Evolutionary conservation across 2,329 filamentous ascomycete species (phyloP), one percentile per base, ranked within the genome.

Genomic region (Metarhizium anisopliae): DNA sequence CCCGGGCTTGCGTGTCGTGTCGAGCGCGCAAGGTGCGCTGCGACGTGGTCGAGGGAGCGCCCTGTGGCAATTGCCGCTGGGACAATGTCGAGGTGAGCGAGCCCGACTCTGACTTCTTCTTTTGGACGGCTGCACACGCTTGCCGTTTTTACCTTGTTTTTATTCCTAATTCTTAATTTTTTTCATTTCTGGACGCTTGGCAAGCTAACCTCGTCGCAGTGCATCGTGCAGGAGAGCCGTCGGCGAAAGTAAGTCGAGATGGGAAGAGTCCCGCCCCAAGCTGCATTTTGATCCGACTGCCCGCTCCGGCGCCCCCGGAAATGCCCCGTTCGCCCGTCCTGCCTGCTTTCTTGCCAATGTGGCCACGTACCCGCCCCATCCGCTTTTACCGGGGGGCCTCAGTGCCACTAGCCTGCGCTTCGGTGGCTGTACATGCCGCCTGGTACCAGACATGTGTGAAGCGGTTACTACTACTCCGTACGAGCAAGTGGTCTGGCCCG

Each of bases 1-100:
- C 91, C 10, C 89, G 93, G 63, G 92, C 92, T 18, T 96, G 92
- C 70, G 89, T 90, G 59, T 90, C 87, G 64, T 96, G 92, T 72
- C 83, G 92, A 64, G 85, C 88, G 56, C 85, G 92, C 67, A 96
- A 96, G 70, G 92, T 96, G 47, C 84, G 92, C 56, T 96, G 92
- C 75, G 92, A 96, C 74, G 91, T 96, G 56, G 90, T 94, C 57
- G 90, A 95, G 70, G 87, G 87, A 51, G 86, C 86, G 47, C 90
- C 90, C 1, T 95, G 90, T 70, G 91, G 89, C 55, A 95, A 95
- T 71, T 95, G 90, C 73, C 80, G 89, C 60, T 82, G 88, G 74
- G 87, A 90, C 70, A 85, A 88, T 67, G 86, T 90, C 57, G 85
- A 89, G 67, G 71, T 73, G 66, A 53, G 70, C 25, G 66, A 53